Percentiles rank a stretch among this genome's conserved stretches.
Conservation (phyloP, 306 rosid genomes). For the Dalbergia cochinchinensis region DNA sequence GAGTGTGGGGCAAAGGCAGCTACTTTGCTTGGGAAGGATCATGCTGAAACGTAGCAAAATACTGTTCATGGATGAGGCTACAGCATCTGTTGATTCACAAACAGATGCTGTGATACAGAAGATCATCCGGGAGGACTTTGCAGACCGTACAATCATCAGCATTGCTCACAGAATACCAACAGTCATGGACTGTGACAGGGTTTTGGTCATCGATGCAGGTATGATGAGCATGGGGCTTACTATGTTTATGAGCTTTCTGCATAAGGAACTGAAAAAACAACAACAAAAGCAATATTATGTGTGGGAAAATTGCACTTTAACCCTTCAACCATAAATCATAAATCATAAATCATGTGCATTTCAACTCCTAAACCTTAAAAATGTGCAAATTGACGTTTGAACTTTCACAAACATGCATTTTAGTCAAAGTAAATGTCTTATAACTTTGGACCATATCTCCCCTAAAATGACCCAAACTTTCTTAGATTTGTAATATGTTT, state of each 20-base stretch:
- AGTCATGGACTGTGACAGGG: slow-evolving; percentile 85
- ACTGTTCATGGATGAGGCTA: slow-evolving; percentile 91
- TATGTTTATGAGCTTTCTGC: not conserved
- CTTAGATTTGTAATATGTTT: no score
- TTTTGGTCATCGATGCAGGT: slow-evolving; percentile 90
- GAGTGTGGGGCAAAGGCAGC: slow-evolving; percentile 96
- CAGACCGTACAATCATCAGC: slow-evolving; percentile 75
- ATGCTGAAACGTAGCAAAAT: slow-evolving; percentile 79
- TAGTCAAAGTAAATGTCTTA: no score
- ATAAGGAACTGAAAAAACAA: not conserved
- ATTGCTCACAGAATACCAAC: slow-evolving; percentile 97
- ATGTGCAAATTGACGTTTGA: no score
- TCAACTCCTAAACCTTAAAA: no score
- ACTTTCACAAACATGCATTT: no score
- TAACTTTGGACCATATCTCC: no score
- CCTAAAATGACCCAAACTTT: no score
- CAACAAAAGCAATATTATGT: slow-evolving; percentile 5
- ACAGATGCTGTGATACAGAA: slow-evolving; percentile 81
- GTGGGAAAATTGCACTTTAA: no score
- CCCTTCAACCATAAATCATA: no score
- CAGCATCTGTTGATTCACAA: slow-evolving; percentile 94
- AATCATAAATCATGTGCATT: no score
- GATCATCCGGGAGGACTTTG: slow-evolving; percentile 85
- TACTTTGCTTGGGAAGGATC: slow-evolving; percentile 83
- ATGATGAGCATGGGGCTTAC: not conserved